phyloP scores from a whole-genome alignment of 1,139 yeast species.

The Hemisphaericaspora xylanilytica region DNA sequence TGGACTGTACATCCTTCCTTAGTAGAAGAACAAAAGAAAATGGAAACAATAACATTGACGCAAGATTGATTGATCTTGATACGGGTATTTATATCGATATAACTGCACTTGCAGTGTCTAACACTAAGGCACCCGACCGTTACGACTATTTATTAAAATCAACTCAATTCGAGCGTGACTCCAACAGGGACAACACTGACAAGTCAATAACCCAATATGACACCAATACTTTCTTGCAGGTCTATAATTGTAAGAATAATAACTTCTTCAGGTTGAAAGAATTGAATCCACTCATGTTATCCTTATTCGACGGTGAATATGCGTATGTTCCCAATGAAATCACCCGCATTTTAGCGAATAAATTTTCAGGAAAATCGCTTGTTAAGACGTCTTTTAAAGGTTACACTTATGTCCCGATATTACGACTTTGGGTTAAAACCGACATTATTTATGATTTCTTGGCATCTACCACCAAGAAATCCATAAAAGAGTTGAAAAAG shows the following conservation, averaged over 20 bases:
- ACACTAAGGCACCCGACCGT: slow-evolving; percentile 32
- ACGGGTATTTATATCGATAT: slow-evolving; percentile 75
- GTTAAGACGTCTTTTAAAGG: slow-evolving; percentile 23
- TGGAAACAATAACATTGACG: slow-evolving; percentile 70
- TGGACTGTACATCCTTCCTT: slow-evolving; percentile 41
- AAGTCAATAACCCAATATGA: slow-evolving; percentile 15
- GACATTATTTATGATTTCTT: slow-evolving; percentile 20
- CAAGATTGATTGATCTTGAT: slow-evolving; percentile 73
- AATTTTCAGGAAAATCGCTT: slow-evolving; percentile 28
- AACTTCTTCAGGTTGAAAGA: slow-evolving; percentile 37
- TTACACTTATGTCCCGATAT: slow-evolving; percentile 30
- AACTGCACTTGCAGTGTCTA: slow-evolving; percentile 50
- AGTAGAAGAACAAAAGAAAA: slow-evolving; percentile 34
- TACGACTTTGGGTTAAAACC: slow-evolving; percentile 30
- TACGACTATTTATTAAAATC: slow-evolving; percentile 18
- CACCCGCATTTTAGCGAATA: slow-evolving; percentile 25
- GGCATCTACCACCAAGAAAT: slow-evolving; percentile 6
- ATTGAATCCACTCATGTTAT: slow-evolving; percentile 29
- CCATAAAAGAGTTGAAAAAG: slow-evolving; percentile 8
- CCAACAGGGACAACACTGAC: slow-evolving; percentile 7
- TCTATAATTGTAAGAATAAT: slow-evolving; percentile 47
- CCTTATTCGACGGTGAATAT: slow-evolving; percentile 34
- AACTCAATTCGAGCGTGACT: slow-evolving; percentile 3
- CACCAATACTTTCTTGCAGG: slow-evolving; percentile 23
- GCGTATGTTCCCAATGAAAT: slow-evolving; percentile 33